Evolutionary conservation across 768 basidiomycete species (phyloP).

Genomic region (Lentinula lateritia): DNA sequence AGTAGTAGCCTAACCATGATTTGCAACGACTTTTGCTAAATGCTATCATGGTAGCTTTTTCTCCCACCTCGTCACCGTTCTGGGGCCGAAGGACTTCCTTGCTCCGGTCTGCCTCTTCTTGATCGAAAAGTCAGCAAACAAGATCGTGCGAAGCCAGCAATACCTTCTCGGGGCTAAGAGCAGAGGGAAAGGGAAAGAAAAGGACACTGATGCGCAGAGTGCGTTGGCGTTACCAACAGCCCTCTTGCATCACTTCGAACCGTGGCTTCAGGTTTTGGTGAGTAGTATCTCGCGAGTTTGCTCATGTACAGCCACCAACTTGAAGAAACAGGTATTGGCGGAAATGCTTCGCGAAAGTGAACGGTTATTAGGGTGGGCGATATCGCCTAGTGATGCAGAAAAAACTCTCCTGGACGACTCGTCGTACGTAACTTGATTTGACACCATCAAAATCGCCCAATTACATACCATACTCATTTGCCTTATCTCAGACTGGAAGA

Average conservation of each 20-base stretch:
- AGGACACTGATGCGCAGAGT: constrained; percentile 49
- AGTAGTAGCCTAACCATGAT: constrained; percentile 16
- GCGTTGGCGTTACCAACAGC: constrained; percentile 64
- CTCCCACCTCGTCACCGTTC: constrained; percentile 74
- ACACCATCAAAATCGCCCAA: background rate
- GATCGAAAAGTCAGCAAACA: constrained; percentile 70
- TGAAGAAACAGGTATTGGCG: constrained; percentile 42
- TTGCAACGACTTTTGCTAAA: background rate
- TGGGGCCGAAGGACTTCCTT: constrained; percentile 78
- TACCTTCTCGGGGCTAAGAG: background rate
- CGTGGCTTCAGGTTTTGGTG: constrained; percentile 48
- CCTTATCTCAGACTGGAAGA: constrained; percentile 50
- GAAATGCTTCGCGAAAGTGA: constrained; percentile 65
- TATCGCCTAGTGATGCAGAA: constrained; percentile 28
- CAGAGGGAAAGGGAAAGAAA: constrained; percentile 3
- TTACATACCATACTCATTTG: background rate
- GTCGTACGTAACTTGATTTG: constrained; percentile 33
- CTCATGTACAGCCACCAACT: background rate
- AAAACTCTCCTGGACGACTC: constrained; percentile 52
- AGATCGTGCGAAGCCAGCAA: constrained; percentile 48
- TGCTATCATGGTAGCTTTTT: constrained; percentile 62
- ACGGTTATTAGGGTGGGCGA: constrained; percentile 44
- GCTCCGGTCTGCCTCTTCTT: constrained; percentile 81
- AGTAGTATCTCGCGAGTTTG: constrained; percentile 12
- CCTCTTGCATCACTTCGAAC: constrained; percentile 51